Evolutionary conservation across 768 basidiomycete genomes (phyloP).

Genomic region (Russula abietina): DNA sequence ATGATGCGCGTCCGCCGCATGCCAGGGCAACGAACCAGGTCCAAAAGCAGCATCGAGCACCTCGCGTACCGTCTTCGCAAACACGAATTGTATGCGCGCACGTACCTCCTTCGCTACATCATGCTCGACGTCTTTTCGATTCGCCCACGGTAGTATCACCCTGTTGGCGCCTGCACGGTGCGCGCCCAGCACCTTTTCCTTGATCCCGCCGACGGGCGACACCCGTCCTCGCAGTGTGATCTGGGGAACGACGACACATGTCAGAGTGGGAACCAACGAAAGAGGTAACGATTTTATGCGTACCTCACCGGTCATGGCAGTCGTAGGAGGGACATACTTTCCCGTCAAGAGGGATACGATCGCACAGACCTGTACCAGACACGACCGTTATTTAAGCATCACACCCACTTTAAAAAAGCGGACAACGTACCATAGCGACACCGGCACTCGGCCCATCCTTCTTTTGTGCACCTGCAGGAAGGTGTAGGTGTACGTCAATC

Average conservation of each 20-base stretch:
- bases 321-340: slow-evolving; percentile 59
- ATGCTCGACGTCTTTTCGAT: slow-evolving; percentile 82
- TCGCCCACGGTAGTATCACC: slow-evolving; percentile 78
- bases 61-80: slow-evolving; percentile 72
- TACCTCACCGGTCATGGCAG: slow-evolving; percentile 91
- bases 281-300: slow-evolving; percentile 28
- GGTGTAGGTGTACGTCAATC: slow-evolving; percentile 82
- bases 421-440: slow-evolving; percentile 64
- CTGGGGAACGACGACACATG: slow-evolving; percentile 29
- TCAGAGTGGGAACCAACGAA: background rate
- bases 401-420: background rate
- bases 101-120: slow-evolving; percentile 73
- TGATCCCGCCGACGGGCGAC: slow-evolving; percentile 84
- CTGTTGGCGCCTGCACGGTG: slow-evolving; percentile 81
- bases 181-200: slow-evolving; percentile 90
- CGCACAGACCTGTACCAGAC: slow-evolving; percentile 56
- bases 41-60: slow-evolving; percentile 83
- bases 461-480: slow-evolving; percentile 86
- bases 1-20: slow-evolving; percentile 34
- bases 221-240: slow-evolving; percentile 81
- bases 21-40: slow-evolving; percentile 61
- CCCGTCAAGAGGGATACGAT: slow-evolving; percentile 81
- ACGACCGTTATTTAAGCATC: background rate
- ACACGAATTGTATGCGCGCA: slow-evolving; percentile 73
- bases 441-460: slow-evolving; percentile 94